These are phyloP conservation scores for Trametes maxima DNA, from an alignment of 768 basidiomycete genomes.

Conservation along the genomic window DNA sequence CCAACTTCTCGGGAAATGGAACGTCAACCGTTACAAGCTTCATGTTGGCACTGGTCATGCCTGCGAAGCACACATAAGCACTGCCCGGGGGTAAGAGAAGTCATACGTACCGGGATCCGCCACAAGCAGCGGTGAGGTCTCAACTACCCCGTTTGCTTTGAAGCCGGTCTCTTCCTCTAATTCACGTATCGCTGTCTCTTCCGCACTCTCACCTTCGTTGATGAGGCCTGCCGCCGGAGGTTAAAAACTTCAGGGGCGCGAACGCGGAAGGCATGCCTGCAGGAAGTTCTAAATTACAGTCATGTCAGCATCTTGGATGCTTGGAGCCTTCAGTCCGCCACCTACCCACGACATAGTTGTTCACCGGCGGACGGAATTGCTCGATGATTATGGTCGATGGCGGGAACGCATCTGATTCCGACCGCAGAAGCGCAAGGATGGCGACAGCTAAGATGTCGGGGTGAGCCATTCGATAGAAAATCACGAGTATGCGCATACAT, in stretches of 20 bases:
- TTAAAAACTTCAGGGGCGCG: slow-evolving; percentile 4
- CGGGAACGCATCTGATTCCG: slow-evolving; percentile 71
- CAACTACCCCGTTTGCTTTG: slow-evolving; percentile 62
- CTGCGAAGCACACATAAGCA: slow-evolving; percentile 37
- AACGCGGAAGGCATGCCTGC: slow-evolving; percentile 43
- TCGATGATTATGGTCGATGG: slow-evolving; percentile 84
- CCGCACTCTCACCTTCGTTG: slow-evolving; percentile 82
- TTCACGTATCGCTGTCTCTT: slow-evolving; percentile 82
- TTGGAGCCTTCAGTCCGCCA: not conserved
- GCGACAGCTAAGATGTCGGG: slow-evolving; percentile 64
- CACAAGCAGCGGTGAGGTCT: slow-evolving; percentile 64
- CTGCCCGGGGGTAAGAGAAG: not conserved
- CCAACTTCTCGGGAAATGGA: slow-evolving; percentile 62
- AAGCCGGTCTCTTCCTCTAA: slow-evolving; percentile 94
- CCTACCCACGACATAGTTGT: slow-evolving; percentile 71
- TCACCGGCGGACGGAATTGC: slow-evolving; percentile 89
- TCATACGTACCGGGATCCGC: slow-evolving; percentile 64
- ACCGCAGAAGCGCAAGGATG: slow-evolving; percentile 77
- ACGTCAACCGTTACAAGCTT: slow-evolving; percentile 78
- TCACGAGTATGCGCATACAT: slow-evolving; percentile 8
- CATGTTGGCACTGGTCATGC: slow-evolving; percentile 96
- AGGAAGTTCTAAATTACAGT: slow-evolving; percentile 50
- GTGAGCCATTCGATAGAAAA: not conserved
- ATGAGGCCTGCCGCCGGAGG: slow-evolving; percentile 60
- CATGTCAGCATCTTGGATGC: not conserved